Evolutionary conservation across 1,284 basidiomycete genomes (phyloP), one percentile per base, ranked within the genome.

Genomic region (Trametes pubescens): DNA sequence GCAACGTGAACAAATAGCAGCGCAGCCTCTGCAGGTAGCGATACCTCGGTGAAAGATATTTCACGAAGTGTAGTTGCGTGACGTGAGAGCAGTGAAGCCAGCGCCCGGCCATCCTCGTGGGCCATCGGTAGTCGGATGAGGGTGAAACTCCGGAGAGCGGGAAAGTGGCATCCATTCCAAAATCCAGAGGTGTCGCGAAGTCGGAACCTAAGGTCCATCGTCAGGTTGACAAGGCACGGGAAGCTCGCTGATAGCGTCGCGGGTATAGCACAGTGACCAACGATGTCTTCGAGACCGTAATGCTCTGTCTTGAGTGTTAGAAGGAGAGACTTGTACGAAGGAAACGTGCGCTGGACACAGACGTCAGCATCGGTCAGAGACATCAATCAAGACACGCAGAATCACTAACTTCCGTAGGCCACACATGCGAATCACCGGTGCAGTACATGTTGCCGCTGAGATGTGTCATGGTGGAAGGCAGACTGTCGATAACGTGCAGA

Each of bases 211-310:
- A 58, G 29, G 9, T 37, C 34, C 13, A 58, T 22, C 7, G 48
- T 26, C 7, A 58, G 24, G 16, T 14, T 13, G 24, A 43, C 48
- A 9, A 58, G 56, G 11, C 32, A 18, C 4, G 56, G 56, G 18
- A 58, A 58, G 56, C 48, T 58, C 35, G n/a, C 26, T 14, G 56
- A 49, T 11, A 58, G 47, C 8, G 24, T 40, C 26, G 24, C 16
- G 9, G 48, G 24, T 13, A 51, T 21, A 9, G 18, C 26, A 10
- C 34, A 29, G 26, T 46, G n/a, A 3, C 21, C 38, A 6, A 22
- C 26, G 26, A 34, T 7, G 29, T 40, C 22, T 21, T 13, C 47
- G 21, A 43, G 47, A 3, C 6, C 34, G 16, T 14, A 3, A 11
- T 24, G 24, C 16, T 54, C 38, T 8, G 26, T 43, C 9, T 11